Percentiles rank a stretch among this genome's conserved stretches.
Conservation (phyloP, 148 eudicot species). For the Cornus kousa region DNA sequence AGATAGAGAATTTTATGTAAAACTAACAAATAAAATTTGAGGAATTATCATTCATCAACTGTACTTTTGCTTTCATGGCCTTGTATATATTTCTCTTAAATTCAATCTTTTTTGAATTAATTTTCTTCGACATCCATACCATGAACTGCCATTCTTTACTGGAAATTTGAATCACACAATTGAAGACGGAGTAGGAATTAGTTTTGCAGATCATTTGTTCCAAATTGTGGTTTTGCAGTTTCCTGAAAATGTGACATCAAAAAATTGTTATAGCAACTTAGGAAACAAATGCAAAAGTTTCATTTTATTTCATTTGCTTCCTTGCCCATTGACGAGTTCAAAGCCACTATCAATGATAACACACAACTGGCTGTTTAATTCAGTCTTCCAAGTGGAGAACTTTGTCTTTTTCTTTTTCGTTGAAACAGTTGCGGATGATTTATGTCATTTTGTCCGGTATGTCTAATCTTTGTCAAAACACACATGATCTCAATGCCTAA, state of each 20-base stretch:
- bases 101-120: no score
- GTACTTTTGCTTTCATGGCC: no score
- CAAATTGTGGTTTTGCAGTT: neutral
- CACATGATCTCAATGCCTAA: neutral
- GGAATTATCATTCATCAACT: no score
- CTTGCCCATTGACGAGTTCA: neutral
- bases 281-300: neutral
- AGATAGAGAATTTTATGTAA: no score
- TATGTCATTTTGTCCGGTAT: neutral
- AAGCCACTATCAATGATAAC: neutral
- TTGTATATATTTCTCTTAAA: no score
- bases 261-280: neutral
- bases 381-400: neutral
- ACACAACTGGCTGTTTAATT: no score
- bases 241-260: no score
- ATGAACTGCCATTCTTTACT: neutral
- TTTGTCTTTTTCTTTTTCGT: no score
- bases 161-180: neutral
- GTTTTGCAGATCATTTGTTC: no score
- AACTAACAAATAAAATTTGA: no score
- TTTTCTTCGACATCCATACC: neutral
- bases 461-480: neutral
- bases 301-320: neutral
- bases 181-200: neutral
- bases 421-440: constrained; percentile 14